phyloP scores from a whole-genome alignment of 495 filamentous ascomycete genomes.

The Neurospora sp. region DNA sequence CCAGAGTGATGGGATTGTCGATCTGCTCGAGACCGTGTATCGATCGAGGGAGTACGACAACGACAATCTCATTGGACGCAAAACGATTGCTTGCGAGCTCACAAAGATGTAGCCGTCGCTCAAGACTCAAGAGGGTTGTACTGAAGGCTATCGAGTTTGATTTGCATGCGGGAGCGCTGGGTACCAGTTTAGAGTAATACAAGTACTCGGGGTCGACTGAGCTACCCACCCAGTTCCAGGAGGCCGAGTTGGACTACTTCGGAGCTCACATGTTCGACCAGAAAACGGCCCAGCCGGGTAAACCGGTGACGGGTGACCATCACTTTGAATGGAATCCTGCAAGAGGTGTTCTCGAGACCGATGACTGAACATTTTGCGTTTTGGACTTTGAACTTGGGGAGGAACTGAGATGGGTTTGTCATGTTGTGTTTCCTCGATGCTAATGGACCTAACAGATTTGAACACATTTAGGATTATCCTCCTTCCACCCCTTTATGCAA shows the following conservation, averaged over 20 bases:
- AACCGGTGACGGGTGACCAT: slow-evolving; percentile 40
- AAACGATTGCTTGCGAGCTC: slow-evolving; percentile 44
- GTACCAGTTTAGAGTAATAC: slow-evolving; percentile 57
- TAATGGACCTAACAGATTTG: not conserved
- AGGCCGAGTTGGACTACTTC: slow-evolving; percentile 69
- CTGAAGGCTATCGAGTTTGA: slow-evolving; percentile 48
- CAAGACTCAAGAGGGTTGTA: slow-evolving; percentile 51
- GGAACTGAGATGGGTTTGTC: not conserved
- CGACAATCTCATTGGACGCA: slow-evolving; percentile 38
- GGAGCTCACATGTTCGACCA: slow-evolving; percentile 53
- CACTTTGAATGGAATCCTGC: slow-evolving; percentile 51
- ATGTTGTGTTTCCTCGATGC: not conserved
- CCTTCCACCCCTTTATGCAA: not conserved
- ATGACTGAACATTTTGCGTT: not conserved
- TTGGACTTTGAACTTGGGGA: not conserved
- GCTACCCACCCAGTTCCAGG: slow-evolving; percentile 61
- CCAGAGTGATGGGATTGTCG: slow-evolving; percentile 54
- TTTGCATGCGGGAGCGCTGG: slow-evolving; percentile 53
- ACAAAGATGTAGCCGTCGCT: no score
- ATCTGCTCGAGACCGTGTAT: slow-evolving; percentile 42
- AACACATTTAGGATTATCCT: not conserved
- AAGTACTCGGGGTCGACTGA: slow-evolving; percentile 51
- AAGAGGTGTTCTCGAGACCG: slow-evolving; percentile 3
- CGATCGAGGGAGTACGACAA: slow-evolving; percentile 6
- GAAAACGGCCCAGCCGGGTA: slow-evolving; percentile 37